These are phyloP conservation scores for Alternaria atra DNA, from an alignment of 2,329 filamentous ascomycete genomes.

Conservation along the genomic window DNA sequence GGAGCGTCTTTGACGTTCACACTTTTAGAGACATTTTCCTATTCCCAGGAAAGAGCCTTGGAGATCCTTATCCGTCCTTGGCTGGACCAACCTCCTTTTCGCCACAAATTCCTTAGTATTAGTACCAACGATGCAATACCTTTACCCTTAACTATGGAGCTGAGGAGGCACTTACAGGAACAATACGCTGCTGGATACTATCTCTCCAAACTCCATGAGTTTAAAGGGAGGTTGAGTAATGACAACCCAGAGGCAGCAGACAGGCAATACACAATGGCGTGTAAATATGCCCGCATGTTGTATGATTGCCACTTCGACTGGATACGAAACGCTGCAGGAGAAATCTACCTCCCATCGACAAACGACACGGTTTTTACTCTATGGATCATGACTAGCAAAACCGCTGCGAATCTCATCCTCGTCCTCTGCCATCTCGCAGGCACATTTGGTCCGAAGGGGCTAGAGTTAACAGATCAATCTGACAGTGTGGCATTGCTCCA, in stretches of 20 bases:
- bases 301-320: not conserved
- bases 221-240: not conserved
- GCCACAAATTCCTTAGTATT: not conserved
- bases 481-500: not conserved
- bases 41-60: constrained; percentile 4
- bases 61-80: constrained; percentile 8
- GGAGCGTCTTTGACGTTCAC: constrained; percentile 3
- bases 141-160: not conserved
- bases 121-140: not conserved
- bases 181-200: not conserved
- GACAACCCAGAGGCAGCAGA: not conserved
- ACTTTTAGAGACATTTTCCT: constrained; percentile 2
- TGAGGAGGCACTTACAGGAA: not conserved
- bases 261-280: not conserved
- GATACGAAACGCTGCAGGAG: not conserved
- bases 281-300: not conserved
- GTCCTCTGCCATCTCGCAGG: not conserved
- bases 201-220: not conserved
- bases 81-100: not conserved
- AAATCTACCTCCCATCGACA: not conserved
- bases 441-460: not conserved
- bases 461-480: not conserved
- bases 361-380: not conserved
- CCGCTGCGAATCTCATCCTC: not conserved
- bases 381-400: not conserved